Evolutionary conservation across 2,329 filamentous ascomycete genomes (phyloP).

Genomic region (Thyridium curvatum): DNA sequence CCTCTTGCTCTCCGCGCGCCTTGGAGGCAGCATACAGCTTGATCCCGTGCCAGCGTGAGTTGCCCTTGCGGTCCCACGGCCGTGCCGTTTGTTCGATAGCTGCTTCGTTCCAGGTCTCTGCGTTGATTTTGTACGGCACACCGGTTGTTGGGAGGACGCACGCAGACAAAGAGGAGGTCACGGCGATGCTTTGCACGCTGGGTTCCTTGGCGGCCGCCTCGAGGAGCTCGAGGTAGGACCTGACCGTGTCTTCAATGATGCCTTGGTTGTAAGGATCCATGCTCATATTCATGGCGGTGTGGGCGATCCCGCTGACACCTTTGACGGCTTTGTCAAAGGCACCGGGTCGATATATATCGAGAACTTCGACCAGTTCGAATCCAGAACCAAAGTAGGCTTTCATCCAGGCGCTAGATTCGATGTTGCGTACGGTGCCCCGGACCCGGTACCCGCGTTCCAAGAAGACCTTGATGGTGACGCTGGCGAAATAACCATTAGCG

Average conservation of each 20-base stretch:
- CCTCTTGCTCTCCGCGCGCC: too few relatives aligned
- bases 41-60: too few relatives aligned
- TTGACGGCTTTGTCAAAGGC: background rate
- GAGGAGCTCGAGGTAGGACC: constrained; percentile 19
- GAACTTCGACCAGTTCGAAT: background rate
- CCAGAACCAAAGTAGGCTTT: constrained; percentile 24
- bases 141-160: too few relatives aligned
- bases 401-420: too few relatives aligned
- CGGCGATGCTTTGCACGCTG: constrained; percentile 30
- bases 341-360: background rate
- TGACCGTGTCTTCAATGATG: constrained; percentile 27
- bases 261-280: constrained; percentile 28
- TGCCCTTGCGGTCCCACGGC: too few relatives aligned
- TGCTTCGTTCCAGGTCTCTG: constrained; percentile 14
- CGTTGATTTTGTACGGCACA: too few relatives aligned
- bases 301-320: constrained; percentile 20
- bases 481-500: background rate
- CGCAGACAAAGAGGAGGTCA: constrained; percentile 26
- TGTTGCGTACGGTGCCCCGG: too few relatives aligned
- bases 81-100: too few relatives aligned
- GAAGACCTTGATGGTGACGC: background rate
- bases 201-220: constrained; percentile 25
- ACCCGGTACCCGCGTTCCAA: background rate
- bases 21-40: too few relatives aligned
- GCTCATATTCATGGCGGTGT: constrained; percentile 27